Percentiles rank a stretch among this genome's conserved stretches.
These are phyloP conservation scores for Coemansia sp. DNA, from an alignment of 192 early-diverging fungal genomes.

Conservation along the genomic window DNA sequence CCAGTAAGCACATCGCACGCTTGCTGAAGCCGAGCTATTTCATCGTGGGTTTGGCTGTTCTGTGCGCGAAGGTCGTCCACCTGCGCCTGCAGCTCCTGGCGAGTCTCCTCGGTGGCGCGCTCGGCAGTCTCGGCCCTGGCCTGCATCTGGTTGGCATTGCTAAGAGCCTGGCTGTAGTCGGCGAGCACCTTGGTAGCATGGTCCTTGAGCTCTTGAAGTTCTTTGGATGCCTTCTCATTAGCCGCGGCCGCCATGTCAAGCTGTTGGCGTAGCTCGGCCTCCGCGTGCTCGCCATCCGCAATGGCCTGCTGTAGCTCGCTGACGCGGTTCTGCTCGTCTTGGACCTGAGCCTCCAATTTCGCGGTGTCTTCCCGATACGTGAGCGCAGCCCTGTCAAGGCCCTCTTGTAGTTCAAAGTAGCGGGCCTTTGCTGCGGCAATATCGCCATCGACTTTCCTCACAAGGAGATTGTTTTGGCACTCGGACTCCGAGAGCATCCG, in stretches of 20 bases:
- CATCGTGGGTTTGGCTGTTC: background rate
- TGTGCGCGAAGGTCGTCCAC: slow-evolving; percentile 2
- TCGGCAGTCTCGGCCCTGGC: background rate
- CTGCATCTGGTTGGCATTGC: background rate
- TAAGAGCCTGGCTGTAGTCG: background rate
- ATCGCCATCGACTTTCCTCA: slow-evolving; percentile 9
- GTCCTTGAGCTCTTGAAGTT: background rate
- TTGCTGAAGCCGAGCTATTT: background rate
- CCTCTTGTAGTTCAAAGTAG: background rate
- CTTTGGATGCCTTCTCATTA: background rate
- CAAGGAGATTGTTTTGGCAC: background rate
- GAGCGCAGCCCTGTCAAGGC: background rate
- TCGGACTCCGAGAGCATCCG: background rate
- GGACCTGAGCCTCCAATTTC: background rate
- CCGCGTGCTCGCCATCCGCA: background rate
- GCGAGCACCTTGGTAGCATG: background rate
- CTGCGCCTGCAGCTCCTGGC: background rate
- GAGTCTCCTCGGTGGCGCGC: background rate
- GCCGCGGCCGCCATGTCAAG: background rate
- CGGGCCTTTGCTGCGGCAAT: background rate
- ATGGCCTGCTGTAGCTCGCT: background rate
- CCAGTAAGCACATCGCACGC: background rate
- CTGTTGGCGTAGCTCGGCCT: background rate
- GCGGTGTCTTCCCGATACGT: background rate
- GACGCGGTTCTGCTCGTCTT: background rate